Conservation (phyloP, 805 yeast species). For the Yamadazyma philogaea region DNA sequence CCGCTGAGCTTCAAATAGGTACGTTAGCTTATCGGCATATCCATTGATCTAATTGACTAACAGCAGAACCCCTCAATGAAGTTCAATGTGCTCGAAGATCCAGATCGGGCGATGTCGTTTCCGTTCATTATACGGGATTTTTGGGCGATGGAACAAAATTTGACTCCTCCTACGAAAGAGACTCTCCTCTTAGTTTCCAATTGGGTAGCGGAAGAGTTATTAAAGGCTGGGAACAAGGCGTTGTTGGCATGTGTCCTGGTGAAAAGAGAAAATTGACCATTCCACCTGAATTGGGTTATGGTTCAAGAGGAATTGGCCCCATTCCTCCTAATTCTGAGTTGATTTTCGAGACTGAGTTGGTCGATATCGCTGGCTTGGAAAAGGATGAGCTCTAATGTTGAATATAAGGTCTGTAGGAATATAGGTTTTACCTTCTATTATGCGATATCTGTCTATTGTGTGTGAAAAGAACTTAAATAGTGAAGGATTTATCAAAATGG, state of each 20-base stretch:
- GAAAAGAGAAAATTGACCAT: slow-evolving; percentile 77
- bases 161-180: slow-evolving; percentile 68
- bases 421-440: background rate
- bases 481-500: no score
- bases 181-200: slow-evolving; percentile 64
- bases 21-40: slow-evolving; percentile 13
- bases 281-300: slow-evolving; percentile 79
- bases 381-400: slow-evolving; percentile 15
- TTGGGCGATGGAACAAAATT: slow-evolving; percentile 67
- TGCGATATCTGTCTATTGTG: background rate
- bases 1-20: slow-evolving; percentile 26
- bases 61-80: slow-evolving; percentile 8
- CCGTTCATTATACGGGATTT: slow-evolving; percentile 77
- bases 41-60: slow-evolving; percentile 2
- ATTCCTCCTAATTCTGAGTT: slow-evolving; percentile 77
- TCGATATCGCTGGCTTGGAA: slow-evolving; percentile 38
- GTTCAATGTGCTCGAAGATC: slow-evolving; percentile 53
- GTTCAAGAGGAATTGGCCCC: slow-evolving; percentile 70
- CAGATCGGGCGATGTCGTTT: slow-evolving; percentile 60
- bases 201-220: slow-evolving; percentile 81
- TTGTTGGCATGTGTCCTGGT: slow-evolving; percentile 75
- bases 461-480: no score
- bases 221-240: slow-evolving; percentile 88
- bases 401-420: background rate
- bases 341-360: slow-evolving; percentile 61